phyloP scores from a whole-genome alignment of 495 filamentous ascomycete species.

The Aspergillus hancockii region DNA sequence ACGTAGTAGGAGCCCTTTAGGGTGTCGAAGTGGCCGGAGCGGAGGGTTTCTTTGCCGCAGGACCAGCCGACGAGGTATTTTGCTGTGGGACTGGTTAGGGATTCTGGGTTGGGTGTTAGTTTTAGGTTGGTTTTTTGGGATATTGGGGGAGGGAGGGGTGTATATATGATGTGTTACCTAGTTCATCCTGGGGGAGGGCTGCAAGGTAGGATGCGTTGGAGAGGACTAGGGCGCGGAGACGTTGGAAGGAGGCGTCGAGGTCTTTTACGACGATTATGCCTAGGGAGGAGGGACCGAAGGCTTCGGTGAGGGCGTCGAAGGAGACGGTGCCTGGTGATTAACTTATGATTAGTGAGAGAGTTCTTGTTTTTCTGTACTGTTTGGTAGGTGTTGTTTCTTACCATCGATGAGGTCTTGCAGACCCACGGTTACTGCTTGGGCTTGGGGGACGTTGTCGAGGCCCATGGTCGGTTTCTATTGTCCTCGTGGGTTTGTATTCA shows the following conservation, averaged over 20 bases:
- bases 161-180: constrained; percentile 60
- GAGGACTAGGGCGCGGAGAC: constrained; percentile 70
- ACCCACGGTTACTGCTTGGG: constrained; percentile 55
- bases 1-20: constrained; percentile 96
- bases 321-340: constrained; percentile 63
- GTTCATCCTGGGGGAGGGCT: constrained; percentile 69
- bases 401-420: constrained; percentile 49
- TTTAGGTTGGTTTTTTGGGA: not conserved
- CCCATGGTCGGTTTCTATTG: constrained; percentile 16
- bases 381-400: no score
- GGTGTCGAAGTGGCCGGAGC: constrained; percentile 84
- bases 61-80: constrained; percentile 73
- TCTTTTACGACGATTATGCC: constrained; percentile 92
- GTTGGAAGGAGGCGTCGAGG: constrained; percentile 67
- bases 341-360: not conserved
- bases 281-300: constrained; percentile 88
- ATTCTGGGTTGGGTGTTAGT: constrained; percentile 29
- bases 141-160: not conserved
- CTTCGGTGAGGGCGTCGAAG: constrained; percentile 72
- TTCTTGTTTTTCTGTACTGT: not conserved
- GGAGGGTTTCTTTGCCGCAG: constrained; percentile 90
- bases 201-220: constrained; percentile 89
- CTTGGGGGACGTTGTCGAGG: constrained; percentile 25
- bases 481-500: not conserved
- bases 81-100: constrained; percentile 45